These are phyloP conservation scores for Xylariales sp. DNA, from an alignment of 2,329 filamentous ascomycete species.

Conservation along the genomic window DNA sequence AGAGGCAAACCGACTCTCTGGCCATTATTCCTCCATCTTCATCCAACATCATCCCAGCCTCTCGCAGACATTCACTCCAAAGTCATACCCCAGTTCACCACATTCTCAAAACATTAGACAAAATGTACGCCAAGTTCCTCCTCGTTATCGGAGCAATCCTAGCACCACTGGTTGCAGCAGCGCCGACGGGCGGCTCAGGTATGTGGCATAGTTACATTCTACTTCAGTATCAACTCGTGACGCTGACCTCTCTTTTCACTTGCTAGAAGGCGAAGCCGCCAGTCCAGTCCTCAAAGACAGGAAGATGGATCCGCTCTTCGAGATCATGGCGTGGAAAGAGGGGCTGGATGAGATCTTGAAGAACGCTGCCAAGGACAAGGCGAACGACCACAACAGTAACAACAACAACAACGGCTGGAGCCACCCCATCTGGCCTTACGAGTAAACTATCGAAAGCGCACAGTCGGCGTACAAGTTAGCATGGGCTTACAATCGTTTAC, in stretches of 20 bases:
- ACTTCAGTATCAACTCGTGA: too few relatives aligned
- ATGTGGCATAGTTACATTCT: too few relatives aligned
- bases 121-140: background rate
- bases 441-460: background rate
- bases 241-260: background rate
- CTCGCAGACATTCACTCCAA: background rate
- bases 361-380: conserved; percentile 6
- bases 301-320: background rate
- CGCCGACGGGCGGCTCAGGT: background rate
- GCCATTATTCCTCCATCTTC: background rate
- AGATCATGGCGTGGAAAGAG: conserved; percentile 5
- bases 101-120: background rate
- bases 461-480: too few relatives aligned
- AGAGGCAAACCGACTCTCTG: too few relatives aligned
- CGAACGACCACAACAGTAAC: conserved; percentile 1
- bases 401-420: conserved; percentile 6
- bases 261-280: background rate
- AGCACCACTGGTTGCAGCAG: background rate
- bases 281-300: background rate
- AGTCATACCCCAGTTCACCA: background rate
- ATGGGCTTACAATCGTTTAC: too few relatives aligned
- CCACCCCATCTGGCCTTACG: conserved; percentile 18
- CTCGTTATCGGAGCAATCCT: conserved; percentile 3
- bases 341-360: background rate
- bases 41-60: background rate